Evolutionary conservation across 257 asterid species (phyloP).

Genomic region (Solanum sejunctum): DNA sequence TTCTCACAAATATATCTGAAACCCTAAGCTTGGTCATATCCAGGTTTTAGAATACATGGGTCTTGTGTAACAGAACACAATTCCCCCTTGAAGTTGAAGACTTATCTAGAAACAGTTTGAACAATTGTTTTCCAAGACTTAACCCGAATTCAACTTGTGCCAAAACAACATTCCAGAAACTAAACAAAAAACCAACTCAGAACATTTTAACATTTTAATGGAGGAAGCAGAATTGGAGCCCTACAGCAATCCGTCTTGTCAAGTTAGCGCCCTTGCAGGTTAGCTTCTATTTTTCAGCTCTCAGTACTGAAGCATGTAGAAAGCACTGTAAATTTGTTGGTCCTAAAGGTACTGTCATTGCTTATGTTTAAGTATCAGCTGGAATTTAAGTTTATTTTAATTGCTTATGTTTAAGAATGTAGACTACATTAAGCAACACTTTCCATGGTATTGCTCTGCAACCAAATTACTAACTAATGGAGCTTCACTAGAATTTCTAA

Average conservation of each 20-base stretch:
- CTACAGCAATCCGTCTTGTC: background rate
- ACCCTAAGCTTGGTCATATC: background rate
- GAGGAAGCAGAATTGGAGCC: background rate
- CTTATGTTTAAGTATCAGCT: background rate
- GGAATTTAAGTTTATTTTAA: background rate
- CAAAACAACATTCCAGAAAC: background rate
- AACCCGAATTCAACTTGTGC: background rate
- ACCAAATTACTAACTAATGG: background rate
- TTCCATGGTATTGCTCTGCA: background rate
- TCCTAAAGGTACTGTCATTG: background rate
- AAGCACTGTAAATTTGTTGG: background rate
- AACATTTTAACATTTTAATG: background rate
- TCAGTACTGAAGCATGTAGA: background rate
- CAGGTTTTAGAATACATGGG: background rate
- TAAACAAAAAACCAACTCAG: background rate
- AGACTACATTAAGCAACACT: background rate
- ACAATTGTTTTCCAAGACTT: background rate
- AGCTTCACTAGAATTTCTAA: background rate
- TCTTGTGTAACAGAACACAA: background rate
- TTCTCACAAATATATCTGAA: background rate
- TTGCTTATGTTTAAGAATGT: background rate
- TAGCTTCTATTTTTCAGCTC: background rate
- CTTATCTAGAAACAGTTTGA: background rate
- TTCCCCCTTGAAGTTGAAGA: background rate
- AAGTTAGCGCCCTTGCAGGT: background rate